Base-by-base conservation (phyloP, 129 eudicot species). In the Gnaphalium uliginosum region DNA sequence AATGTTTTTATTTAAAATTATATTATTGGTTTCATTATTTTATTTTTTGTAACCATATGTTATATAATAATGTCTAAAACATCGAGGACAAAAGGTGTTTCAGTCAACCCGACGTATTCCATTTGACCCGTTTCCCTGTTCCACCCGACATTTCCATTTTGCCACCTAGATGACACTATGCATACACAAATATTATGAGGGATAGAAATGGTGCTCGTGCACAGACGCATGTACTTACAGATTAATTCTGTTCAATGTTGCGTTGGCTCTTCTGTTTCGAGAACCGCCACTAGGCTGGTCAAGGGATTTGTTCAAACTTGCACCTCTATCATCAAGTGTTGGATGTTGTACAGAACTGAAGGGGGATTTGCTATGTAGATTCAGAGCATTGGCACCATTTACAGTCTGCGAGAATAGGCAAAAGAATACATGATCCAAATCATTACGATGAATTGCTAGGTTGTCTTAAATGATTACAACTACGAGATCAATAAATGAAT, bases 221-320 rank as follows among this genome's bases (percentile, higher is more conserved):
- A 67, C 27, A 76, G n/a, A 37, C 35, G 21, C 17, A 26, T 37
- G 54, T 65, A 81, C 98, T 86, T 84, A 92, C 98, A 89, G 94
- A 73, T 85, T 83, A 25, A 86, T 82, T 85, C 94, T 83, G 73
- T 87, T 88, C 48, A 92, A 62, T 5, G 87, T 78, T 70, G 92
- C 73, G 62, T 70, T 77, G 75, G 54, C 79, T 64, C 76, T 79
- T 74, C 71, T 78, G 64, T 58, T 72, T 66, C 74, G 77, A 33
- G 79, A 78, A 78, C 54, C 74, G 73, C 68, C 72, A 39, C 73
- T 71, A 35, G 70, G 64, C 56, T 56, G 79, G 24, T 13, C 60
- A 58, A 67, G 63, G 14, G 75, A 65, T 71, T 77, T 73, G 43
- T 59, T 74, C 50, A 56, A 66, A 64, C 15, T 56, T 54, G 76